Evolutionary conservation across 108 stramenopile species (phyloP), one percentile per base, ranked within the genome.

Genomic region (Skeletonema marinoi): DNA sequence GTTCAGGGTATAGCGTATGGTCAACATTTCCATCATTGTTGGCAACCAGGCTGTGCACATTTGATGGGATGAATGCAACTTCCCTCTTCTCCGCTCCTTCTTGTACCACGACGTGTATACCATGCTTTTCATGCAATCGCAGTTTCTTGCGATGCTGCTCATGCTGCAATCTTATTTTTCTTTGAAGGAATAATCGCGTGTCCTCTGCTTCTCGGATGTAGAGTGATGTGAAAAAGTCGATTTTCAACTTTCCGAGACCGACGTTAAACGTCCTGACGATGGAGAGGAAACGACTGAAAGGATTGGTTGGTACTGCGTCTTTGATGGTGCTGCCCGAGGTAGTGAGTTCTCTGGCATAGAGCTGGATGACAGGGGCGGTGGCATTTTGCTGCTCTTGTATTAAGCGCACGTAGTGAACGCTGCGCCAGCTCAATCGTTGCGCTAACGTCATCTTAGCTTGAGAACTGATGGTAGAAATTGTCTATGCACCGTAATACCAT

Each of bases 191-290:
- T 16, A 36, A 32, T 3, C 76, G 60, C 7, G 68, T 69, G 2
- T 33, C 6, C 19, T 60, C 66, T 13, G 76, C 76, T 11, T 77
- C 76, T 69, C 48, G 68, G 54, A 77, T 77, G 62, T 65, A 50
- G 10, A 70, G 51, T 19, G 76, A 77, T 6, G 21, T 68, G 0
- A 63, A 35, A 14, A 63, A 62, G 36, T 77, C 76, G 48, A 46
- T 41, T 70, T 70, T 63, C 14, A 77, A 63, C 25, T 60, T 59
- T 12, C 48, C 54, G 0, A 77, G 31, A 48, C 76, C 76, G 6
- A 63, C 29, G 31, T 69, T 68, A 62, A 77, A 77, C 1, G 62
- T 50, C 16, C 17, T 36, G 48, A 74, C 33, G 36, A 51, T 58
- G 54, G 64, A 65, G 31, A 66, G 38, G 32, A 74, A 21, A 46